Evolutionary conservation across 2,329 filamentous ascomycete species (phyloP).

Genomic region (Oidium heveae): DNA sequence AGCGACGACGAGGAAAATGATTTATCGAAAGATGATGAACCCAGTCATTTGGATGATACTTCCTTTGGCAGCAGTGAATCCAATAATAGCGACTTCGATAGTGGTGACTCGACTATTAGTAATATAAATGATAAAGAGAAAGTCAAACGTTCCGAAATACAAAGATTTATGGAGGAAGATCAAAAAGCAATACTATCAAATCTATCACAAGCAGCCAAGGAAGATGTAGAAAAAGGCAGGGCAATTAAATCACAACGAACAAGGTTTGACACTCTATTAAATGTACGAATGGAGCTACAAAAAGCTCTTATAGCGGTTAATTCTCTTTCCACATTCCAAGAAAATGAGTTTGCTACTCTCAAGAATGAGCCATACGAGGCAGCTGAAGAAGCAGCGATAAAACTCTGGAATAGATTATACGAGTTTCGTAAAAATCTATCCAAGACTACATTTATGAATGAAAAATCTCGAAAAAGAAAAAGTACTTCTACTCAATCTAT

Average conservation of each 20-base stretch:
- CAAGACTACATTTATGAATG: slow-evolving; percentile 19
- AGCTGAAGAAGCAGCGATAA: slow-evolving; percentile 64
- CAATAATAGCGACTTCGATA: slow-evolving; percentile 11
- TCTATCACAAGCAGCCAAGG: slow-evolving; percentile 35
- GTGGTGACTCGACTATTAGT: slow-evolving; percentile 1
- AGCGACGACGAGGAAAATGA: slow-evolving; percentile 22
- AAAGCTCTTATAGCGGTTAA: slow-evolving; percentile 71
- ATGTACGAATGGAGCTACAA: slow-evolving; percentile 76
- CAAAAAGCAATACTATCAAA: slow-evolving; percentile 40
- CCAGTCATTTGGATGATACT: slow-evolving; percentile 7
- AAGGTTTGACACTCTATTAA: slow-evolving; percentile 69
- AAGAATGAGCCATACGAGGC: slow-evolving; percentile 33
- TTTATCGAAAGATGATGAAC: slow-evolving; percentile 25
- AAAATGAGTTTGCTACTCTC: slow-evolving; percentile 17
- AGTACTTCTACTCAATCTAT: slow-evolving; percentile 29
- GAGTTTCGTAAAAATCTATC: slow-evolving; percentile 36
- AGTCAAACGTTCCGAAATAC: slow-evolving; percentile 29
- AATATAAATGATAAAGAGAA: slow-evolving; percentile 12
- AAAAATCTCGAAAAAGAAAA: slow-evolving; percentile 35
- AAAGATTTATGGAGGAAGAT: slow-evolving; percentile 40
- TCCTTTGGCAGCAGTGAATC: slow-evolving; percentile 11
- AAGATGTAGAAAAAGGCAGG: slow-evolving; percentile 60
- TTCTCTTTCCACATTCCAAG: slow-evolving; percentile 29
- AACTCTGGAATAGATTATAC: slow-evolving; percentile 62
- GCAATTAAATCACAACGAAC: slow-evolving; percentile 71